Conservation (phyloP, 306 rosid species). For the Arachis hypogaea region DNA sequence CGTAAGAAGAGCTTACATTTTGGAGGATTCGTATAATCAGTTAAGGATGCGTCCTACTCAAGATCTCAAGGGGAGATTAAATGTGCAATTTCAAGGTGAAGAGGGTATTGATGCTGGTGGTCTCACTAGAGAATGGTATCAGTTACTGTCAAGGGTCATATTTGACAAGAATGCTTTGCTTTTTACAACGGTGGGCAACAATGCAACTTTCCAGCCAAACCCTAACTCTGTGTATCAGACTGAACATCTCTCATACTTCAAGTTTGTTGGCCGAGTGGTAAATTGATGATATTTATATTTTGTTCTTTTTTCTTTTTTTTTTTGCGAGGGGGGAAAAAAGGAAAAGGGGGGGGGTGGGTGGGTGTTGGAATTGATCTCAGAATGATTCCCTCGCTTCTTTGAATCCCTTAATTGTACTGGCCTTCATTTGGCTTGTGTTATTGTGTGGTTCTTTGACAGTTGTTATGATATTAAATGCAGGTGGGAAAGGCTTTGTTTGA, state of each 20-base stretch:
- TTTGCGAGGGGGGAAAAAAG: no score
- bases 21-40: constrained; percentile 98
- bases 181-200: constrained; percentile 93
- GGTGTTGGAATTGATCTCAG: neutral
- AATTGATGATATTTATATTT: constrained; percentile 17
- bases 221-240: constrained; percentile 98
- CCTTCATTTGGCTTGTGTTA: constrained; percentile 11
- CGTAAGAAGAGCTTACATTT: constrained; percentile 92
- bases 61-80: constrained; percentile 88
- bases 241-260: constrained; percentile 98
- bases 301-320: neutral
- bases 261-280: constrained; percentile 99
- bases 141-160: constrained; percentile 88
- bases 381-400: no score
- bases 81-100: constrained; percentile 98
- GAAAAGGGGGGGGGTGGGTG: no score
- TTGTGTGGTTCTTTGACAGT: constrained; percentile 32
- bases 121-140: constrained; percentile 99
- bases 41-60: constrained; percentile 90
- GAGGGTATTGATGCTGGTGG: constrained; percentile 99
- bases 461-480: constrained; percentile 53
- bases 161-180: constrained; percentile 98
- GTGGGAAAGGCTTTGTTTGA: constrained; percentile 98
- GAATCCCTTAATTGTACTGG: neutral
- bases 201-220: constrained; percentile 97